phyloP scores from a whole-genome alignment of 1,284 basidiomycete species.

The Peniophora sp. region DNA sequence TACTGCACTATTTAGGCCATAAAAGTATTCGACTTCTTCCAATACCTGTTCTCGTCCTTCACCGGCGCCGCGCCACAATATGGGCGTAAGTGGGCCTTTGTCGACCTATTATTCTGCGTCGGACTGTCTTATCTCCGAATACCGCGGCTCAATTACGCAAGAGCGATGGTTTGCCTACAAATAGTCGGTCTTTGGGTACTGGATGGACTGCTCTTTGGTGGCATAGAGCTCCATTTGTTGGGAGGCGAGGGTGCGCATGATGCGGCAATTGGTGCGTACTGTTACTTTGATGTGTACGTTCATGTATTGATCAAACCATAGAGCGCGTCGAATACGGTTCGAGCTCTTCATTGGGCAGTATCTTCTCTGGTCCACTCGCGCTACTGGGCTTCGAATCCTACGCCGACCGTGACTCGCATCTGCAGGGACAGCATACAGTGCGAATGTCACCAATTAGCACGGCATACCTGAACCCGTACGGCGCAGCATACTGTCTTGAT shows the following conservation, averaged over 20 bases:
- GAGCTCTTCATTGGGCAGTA: constrained; percentile 22
- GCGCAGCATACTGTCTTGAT: constrained; percentile 63
- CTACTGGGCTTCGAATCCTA: constrained; percentile 28
- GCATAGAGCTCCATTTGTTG: constrained; percentile 25
- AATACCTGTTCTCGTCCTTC: constrained; percentile 37
- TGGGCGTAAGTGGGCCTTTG: constrained; percentile 60
- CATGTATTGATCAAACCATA: constrained; percentile 6
- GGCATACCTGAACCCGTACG: constrained; percentile 71
- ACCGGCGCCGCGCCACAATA: constrained; percentile 30
- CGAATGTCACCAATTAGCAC: constrained; percentile 87
- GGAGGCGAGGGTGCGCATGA: constrained; percentile 12
- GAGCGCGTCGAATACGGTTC: background rate
- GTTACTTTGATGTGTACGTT: background rate
- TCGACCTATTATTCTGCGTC: constrained; percentile 57
- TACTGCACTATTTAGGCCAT: constrained; percentile 36
- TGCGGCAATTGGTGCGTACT: constrained; percentile 7
- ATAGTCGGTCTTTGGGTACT: constrained; percentile 50
- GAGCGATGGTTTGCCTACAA: constrained; percentile 51
- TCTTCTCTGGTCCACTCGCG: constrained; percentile 40
- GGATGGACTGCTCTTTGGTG: constrained; percentile 68
- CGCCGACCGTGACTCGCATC: constrained; percentile 42
- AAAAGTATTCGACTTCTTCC: constrained; percentile 56
- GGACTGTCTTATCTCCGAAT: constrained; percentile 64
- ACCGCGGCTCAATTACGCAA: constrained; percentile 68
- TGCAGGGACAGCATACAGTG: constrained; percentile 86